phyloP scores from a whole-genome alignment of 2,329 filamentous ascomycete genomes.

The Claviceps arundinis region DNA sequence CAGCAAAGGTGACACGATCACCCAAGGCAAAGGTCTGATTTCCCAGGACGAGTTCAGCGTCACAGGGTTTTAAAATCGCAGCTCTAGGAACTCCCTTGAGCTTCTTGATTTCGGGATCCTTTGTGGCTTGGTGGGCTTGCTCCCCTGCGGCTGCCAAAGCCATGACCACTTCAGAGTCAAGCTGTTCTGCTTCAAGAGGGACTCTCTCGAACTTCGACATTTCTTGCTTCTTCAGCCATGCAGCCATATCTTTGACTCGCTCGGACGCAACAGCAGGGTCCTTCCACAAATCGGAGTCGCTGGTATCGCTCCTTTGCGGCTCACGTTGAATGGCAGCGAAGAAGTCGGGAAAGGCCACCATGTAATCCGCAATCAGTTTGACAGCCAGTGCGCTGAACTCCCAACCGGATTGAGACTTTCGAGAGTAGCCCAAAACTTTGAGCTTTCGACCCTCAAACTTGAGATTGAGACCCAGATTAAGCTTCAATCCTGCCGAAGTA shows the following conservation, averaged over 20 bases:
- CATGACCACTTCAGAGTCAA: constrained; percentile 82
- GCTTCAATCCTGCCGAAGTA: constrained; percentile 60
- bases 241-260: constrained; percentile 84
- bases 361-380: constrained; percentile 71
- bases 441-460: constrained; percentile 94
- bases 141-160: constrained; percentile 68
- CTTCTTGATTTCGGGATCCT: constrained; percentile 48
- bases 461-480: constrained; percentile 87
- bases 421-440: constrained; percentile 91
- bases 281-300: constrained; percentile 77
- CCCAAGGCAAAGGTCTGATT: constrained; percentile 75
- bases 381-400: constrained; percentile 85
- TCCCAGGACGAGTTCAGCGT: constrained; percentile 85
- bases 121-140: constrained; percentile 35
- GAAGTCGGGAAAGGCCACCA: constrained; percentile 90
- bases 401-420: constrained; percentile 78
- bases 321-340: constrained; percentile 79
- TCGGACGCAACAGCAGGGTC: constrained; percentile 54
- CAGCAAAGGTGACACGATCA: constrained; percentile 85
- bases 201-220: constrained; percentile 88
- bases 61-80: constrained; percentile 81
- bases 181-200: constrained; percentile 90
- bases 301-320: constrained; percentile 71
- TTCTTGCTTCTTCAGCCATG: constrained; percentile 85
- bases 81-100: constrained; percentile 72